These are phyloP conservation scores for Alternaria tenuissima DNA, from an alignment of 2,329 filamentous ascomycete genomes.

Conservation along the genomic window DNA sequence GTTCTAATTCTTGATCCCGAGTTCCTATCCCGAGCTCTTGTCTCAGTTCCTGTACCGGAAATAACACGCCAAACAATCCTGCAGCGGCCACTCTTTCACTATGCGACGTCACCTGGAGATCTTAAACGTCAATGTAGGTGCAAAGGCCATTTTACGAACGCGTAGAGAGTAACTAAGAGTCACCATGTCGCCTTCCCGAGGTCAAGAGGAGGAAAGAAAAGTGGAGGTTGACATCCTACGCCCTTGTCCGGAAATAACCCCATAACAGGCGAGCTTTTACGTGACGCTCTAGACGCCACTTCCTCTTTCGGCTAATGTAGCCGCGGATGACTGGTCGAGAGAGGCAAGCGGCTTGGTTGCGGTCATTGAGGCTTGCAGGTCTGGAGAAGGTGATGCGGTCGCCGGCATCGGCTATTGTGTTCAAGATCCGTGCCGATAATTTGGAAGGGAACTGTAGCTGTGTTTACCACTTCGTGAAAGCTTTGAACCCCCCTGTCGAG, in stretches of 20 bases:
- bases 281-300: constrained; percentile 9
- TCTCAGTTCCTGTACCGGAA: background rate
- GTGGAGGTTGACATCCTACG: constrained; percentile 3
- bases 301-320: background rate
- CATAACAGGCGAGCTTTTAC: constrained; percentile 11
- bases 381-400: no score
- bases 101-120: background rate
- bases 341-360: background rate
- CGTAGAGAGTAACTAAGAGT: background rate
- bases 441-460: no score
- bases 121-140: background rate
- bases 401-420: no score
- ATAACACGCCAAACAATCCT: background rate
- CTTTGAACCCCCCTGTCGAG: background rate
- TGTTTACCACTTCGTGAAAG: background rate
- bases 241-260: constrained; percentile 26
- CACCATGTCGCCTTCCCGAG: background rate
- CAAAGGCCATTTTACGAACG: background rate
- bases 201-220: background rate
- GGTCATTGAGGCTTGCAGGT: background rate
- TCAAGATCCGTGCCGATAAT: no score
- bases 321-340: background rate
- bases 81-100: background rate
- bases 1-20: background rate
- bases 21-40: background rate